Conservation (phyloP, 345 rosid genomes). For the Euclidium syriacum region DNA sequence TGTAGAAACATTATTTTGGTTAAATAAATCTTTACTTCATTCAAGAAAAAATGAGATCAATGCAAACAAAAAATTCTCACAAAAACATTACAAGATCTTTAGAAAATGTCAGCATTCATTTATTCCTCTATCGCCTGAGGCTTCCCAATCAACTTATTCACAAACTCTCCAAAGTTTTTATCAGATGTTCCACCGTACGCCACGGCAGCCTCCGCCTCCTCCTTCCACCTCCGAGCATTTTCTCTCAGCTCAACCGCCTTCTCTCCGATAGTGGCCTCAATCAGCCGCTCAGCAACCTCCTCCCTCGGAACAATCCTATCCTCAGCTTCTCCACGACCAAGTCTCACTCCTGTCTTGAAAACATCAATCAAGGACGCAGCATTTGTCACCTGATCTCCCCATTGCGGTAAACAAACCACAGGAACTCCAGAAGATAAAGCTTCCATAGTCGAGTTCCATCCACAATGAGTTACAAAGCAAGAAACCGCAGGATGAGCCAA, state of each 20-base stretch:
- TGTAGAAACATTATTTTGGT: too few relatives aligned
- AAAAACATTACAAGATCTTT: too few relatives aligned
- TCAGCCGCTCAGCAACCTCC: slow-evolving; percentile 48
- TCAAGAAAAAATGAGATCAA: too few relatives aligned
- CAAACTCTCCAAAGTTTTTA: slow-evolving; percentile 41
- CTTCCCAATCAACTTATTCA: slow-evolving; percentile 36
- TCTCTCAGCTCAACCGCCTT: slow-evolving; percentile 44
- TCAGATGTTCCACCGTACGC: slow-evolving; percentile 60
- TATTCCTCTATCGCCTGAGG: too few relatives aligned
- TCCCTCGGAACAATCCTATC: slow-evolving; percentile 42
- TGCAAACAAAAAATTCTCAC: too few relatives aligned
- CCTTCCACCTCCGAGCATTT: slow-evolving; percentile 50
- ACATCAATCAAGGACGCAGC: slow-evolving; percentile 52
- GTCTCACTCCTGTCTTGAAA: too few relatives aligned
- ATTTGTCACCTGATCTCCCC: slow-evolving; percentile 69
- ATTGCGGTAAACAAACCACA: slow-evolving; percentile 51
- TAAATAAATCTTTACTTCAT: too few relatives aligned
- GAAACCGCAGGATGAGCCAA: not conserved
- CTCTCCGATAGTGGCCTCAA: slow-evolving; percentile 44
- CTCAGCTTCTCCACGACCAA: slow-evolving; percentile 53
- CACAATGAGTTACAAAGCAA: slow-evolving; percentile 11
- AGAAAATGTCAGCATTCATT: too few relatives aligned
- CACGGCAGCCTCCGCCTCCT: slow-evolving; percentile 47
- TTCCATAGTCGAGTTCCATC: slow-evolving; percentile 56
- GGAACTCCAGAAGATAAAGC: slow-evolving; percentile 54